Evolutionary conservation across 2,329 filamentous ascomycete species (phyloP).

Genomic region (Sporothrix euskadiensis): DNA sequence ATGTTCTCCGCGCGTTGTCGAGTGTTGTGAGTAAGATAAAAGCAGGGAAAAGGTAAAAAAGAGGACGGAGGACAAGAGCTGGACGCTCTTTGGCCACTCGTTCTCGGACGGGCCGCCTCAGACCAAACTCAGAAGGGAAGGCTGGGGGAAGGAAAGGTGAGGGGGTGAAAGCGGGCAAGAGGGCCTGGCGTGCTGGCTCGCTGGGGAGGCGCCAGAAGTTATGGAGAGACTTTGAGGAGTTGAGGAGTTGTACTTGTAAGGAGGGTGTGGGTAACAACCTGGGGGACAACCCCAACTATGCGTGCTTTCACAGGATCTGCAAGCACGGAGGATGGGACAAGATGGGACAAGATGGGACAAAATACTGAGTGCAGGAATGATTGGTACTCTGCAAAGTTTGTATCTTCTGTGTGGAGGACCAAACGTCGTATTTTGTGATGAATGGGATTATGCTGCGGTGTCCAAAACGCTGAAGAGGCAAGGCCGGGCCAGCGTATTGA

Average conservation of each 20-base stretch:
- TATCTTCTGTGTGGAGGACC: not conserved
- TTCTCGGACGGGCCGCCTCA: slow-evolving; percentile 22
- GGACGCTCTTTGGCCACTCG: slow-evolving; percentile 24
- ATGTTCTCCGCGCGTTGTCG: slow-evolving; percentile 20
- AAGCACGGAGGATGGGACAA: slow-evolving; percentile 9
- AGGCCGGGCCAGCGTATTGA: not conserved
- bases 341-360: slow-evolving; percentile 9
- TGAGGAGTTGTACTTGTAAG: not conserved
- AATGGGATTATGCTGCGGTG: slow-evolving; percentile 1
- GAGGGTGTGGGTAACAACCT: slow-evolving; percentile 4
- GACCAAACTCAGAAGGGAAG: slow-evolving; percentile 24
- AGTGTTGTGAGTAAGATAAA: not conserved
- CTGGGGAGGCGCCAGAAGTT: not conserved
- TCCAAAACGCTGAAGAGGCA: not conserved
- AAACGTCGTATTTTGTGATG: not conserved
- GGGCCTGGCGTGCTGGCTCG: not conserved
- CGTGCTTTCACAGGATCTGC: slow-evolving; percentile 6
- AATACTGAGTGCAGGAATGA: not conserved
- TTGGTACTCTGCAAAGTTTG: not conserved
- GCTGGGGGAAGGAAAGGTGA: slow-evolving; percentile 7
- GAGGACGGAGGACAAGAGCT: not conserved
- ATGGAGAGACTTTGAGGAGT: not conserved
- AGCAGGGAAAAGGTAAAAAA: too few relatives aligned
- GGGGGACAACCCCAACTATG: not conserved
- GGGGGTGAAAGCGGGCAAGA: not conserved